A percentile compares a stretch with the other conserved stretches of the same genome.
These are phyloP conservation scores for Cucurbita pepo DNA, from an alignment of 306 rosid genomes.

Conservation along the genomic window DNA sequence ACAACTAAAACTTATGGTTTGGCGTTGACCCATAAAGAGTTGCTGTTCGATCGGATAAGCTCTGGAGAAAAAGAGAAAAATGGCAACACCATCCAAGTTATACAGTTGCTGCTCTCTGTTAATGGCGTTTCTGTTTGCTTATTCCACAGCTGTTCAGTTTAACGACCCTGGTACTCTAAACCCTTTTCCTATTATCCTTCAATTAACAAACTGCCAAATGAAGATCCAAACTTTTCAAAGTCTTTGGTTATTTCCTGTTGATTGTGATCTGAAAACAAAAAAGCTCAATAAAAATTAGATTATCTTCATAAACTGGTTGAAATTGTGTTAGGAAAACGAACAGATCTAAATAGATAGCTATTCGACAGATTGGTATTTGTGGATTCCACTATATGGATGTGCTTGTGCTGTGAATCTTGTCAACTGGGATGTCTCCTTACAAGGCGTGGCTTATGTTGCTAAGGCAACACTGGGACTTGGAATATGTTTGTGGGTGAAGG, in stretches of 20 bases:
- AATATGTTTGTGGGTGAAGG: slow-evolving; percentile 23
- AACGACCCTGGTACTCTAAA: slow-evolving; percentile 35
- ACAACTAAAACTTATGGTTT: background rate
- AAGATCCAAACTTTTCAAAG: background rate
- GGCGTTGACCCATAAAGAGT: background rate
- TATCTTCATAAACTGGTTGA: background rate
- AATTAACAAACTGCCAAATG: background rate
- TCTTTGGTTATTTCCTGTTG: background rate
- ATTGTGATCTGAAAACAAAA: background rate
- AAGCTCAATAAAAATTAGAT: background rate
- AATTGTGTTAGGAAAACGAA: too few relatives aligned
- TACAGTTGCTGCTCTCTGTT: slow-evolving; percentile 24
- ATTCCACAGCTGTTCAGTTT: slow-evolving; percentile 52
- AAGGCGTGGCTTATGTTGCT: slow-evolving; percentile 14
- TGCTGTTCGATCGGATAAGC: background rate
- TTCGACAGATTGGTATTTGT: slow-evolving; percentile 52
- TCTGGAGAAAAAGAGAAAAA: slow-evolving; percentile 11
- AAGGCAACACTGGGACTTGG: slow-evolving; percentile 23
- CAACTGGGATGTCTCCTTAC: slow-evolving; percentile 18
- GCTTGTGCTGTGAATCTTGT: slow-evolving; percentile 39
- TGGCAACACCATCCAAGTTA: slow-evolving; percentile 23
- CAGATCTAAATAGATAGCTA: too few relatives aligned
- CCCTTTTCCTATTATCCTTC: background rate
- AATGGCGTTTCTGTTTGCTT: slow-evolving; percentile 49
- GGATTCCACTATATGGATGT: slow-evolving; percentile 47